Evolutionary conservation across 1,284 basidiomycete genomes (phyloP).

Genomic region (Rhodotorula sp.): DNA sequence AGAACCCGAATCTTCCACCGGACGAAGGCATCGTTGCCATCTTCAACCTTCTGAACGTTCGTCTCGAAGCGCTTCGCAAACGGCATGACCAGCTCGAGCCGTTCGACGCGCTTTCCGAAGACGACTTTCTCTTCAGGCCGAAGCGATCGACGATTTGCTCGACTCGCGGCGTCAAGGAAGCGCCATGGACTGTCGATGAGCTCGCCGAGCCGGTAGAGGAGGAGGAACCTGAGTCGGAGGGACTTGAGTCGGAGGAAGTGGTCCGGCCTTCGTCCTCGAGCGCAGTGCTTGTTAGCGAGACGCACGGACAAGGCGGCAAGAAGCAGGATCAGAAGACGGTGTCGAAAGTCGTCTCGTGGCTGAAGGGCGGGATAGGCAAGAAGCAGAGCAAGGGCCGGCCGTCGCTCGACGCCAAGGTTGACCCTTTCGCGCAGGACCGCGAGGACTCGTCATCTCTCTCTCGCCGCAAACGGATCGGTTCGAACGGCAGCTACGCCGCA

Average conservation of each 20-base stretch:
- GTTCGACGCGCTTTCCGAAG: constrained; percentile 33
- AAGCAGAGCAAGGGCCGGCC: constrained; percentile 18
- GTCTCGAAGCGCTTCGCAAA: constrained; percentile 54
- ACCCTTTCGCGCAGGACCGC: constrained; percentile 23
- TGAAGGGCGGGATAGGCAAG: constrained; percentile 37
- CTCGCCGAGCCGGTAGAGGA: constrained; percentile 24
- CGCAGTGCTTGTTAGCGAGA: not conserved
- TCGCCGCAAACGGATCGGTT: not conserved
- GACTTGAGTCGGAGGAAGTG: constrained; percentile 32
- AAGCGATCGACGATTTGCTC: constrained; percentile 47
- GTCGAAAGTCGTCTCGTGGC: constrained; percentile 44
- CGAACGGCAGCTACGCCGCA: not conserved
- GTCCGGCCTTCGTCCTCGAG: constrained; percentile 11
- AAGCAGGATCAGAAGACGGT: constrained; percentile 36
- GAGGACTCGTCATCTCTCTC: not conserved
- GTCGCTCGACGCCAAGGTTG: not conserved
- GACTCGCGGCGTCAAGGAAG: constrained; percentile 46
- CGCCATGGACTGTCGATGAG: constrained; percentile 44
- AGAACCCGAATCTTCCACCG: constrained; percentile 45
- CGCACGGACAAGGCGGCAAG: not conserved
- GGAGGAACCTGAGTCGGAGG: constrained; percentile 30
- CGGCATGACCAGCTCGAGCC: constrained; percentile 51
- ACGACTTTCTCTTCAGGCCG: constrained; percentile 36
- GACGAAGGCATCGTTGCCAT: constrained; percentile 50
- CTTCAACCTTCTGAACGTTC: constrained; percentile 53